Base-by-base conservation (phyloP, 2,329 filamentous ascomycete species). In the Fusarium citri region DNA sequence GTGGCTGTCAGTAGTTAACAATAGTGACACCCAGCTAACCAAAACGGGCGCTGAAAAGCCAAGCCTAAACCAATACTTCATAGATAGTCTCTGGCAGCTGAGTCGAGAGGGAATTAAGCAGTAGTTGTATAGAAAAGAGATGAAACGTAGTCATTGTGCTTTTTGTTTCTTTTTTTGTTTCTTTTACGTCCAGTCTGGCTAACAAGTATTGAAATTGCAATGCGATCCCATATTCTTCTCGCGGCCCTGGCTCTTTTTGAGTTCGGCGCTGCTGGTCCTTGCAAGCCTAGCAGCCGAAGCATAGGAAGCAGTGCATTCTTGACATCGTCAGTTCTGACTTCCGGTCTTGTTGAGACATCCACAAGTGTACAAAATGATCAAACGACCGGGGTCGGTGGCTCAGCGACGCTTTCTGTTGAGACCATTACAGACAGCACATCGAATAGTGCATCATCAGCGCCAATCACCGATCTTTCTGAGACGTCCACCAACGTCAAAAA, bases 1-100 rank as follows among this genome's bases (percentile, higher is more conserved):
- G 12, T 48, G 43, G 34, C 26, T 42, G 22, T 30, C 54, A 43
- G 42, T 59, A 60, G 58, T 59, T 15, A 8, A 30, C 54, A 60
- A 60, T 60, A 60, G 26, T 9, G 14, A 16, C 3, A 14, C 9
- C 26, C n/a, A 15, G 9, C 26, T 10, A 30, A 4, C 20, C 11
- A 6, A 11, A 55, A 34, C 11, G 9, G 22, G 23, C 7, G 8
- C 20, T 4, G 11, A 26, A 53, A 20, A 6, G 8, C 25, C 20
- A 11, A 6, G 20, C 18, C 22, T 58, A 10, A 22, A 42, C 25
- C 16, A 18, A 20, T 22, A 41, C n/a, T 42, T 30, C 14, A 5
- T 10, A 7, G 22, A 41, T 57, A 56, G 57, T 6, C 9, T 22
- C 8, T 1, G 10, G 31, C 5, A 43, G 23, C 28, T 23, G 15